Base-by-base conservation (phyloP, 306 rosid species). In the Erythrophleum fordii region DNA sequence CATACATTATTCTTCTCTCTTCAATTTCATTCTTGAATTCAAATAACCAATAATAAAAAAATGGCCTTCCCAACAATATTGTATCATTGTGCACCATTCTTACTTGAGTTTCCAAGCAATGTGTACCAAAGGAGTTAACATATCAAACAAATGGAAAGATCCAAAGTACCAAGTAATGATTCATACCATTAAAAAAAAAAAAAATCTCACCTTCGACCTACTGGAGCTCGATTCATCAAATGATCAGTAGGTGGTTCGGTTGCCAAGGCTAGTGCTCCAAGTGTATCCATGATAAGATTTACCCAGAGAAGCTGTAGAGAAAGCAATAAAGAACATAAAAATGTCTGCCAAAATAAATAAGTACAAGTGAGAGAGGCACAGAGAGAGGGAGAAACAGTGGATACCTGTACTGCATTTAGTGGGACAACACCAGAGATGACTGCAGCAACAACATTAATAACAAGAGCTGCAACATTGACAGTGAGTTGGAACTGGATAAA, bases 221-320 rank as follows among this genome's bases (percentile, higher is more conserved):
- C 99, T 62, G 98, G 99, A 49, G 84, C 8, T 82, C 93, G 85
- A 70, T 90, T 87, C 99, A 96, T 93, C 69, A 96, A 86, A 85
- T 93, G 99, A 88, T 96, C 82, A 28, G 99, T 96, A 79, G 99
- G 99, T 22, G 99, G 98, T 87, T 96, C 99, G 37, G 99, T 96
- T 60, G 99, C 99, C 86, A 96, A 89, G 29, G 99, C 99, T 17
- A 96, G 78, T 35, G 99, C 99, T 65, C 99, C 99, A 35, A 96
- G 92, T 72, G 99, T 96, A 80, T 96, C 99, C 99, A 96, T 96
- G 79, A 96, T 96, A 81, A 96, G 99, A 84, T 96, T 96, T 67
- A 96, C 99, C 99, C 99, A 96, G 31, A 96, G 90, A 87, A 96
- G 99, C 99, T 96, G 88, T 51, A 65, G 59, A 66, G 62, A 49